Evolutionary conservation across 1,139 yeast species (phyloP).

Genomic region (Magnusiomyces suaveolens): DNA sequence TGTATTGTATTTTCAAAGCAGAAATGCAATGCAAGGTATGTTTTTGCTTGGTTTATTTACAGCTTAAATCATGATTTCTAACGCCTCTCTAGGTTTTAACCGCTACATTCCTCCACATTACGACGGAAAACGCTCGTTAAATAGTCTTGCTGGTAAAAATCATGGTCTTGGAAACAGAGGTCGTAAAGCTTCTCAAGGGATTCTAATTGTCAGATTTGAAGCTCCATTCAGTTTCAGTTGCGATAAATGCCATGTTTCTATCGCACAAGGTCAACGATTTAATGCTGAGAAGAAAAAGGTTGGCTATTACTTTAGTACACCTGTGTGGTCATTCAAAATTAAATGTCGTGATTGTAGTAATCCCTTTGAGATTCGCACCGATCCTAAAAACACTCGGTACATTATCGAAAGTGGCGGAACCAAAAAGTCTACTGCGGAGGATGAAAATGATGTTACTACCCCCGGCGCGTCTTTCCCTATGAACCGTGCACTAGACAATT

Average conservation of each 20-base stretch:
- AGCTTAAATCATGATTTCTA: not conserved
- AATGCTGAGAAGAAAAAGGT: conserved; percentile 29
- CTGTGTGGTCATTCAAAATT: conserved; percentile 28
- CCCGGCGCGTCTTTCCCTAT: too few relatives aligned
- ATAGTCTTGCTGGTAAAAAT: conserved; percentile 25
- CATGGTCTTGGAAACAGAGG: conserved; percentile 26
- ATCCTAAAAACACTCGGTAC: conserved; percentile 29
- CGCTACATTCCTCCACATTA: conserved; percentile 32
- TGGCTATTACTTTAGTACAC: conserved; percentile 27
- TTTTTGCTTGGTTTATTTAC: too few relatives aligned
- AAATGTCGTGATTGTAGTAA: conserved; percentile 27
- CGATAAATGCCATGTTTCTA: conserved; percentile 21
- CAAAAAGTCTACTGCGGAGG: not conserved
- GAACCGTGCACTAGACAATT: too few relatives aligned
- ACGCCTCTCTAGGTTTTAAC: conserved; percentile 24
- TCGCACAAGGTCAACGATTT: conserved; percentile 29
- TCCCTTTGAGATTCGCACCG: conserved; percentile 26
- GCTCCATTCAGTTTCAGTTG: conserved; percentile 29
- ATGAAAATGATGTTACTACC: not conserved
- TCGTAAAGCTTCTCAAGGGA: conserved; percentile 23
- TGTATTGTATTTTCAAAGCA: too few relatives aligned
- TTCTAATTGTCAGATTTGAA: conserved; percentile 28
- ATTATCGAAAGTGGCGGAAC: conserved; percentile 24
- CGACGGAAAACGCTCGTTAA: conserved; percentile 28
- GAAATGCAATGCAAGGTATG: conserved; percentile 6